Base-by-base conservation (phyloP, 257 asterid species). In the Penstemon davidsonii region DNA sequence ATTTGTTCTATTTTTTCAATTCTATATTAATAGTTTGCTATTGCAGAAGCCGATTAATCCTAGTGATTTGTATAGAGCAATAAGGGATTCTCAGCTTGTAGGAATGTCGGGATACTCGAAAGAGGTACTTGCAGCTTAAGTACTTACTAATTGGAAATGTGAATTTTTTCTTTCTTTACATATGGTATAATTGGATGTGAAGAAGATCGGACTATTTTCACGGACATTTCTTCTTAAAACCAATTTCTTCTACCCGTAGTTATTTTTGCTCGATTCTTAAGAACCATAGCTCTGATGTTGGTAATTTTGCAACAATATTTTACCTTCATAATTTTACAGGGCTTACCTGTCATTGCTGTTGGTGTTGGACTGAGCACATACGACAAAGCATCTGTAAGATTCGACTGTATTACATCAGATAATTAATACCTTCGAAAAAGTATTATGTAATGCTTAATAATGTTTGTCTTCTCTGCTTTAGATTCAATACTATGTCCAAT, bases 361-460 rank as follows among this genome's bases (percentile, higher is more conserved):
- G 97, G 97, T 19, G 95, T 82, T 15, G 97, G 97, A 70, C 92
- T 85, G 77, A 91, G 97, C 82, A 86, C 92, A 25, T 91, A 74
- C 39, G 96, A 91, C 78, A 82, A 82, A 83, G 95, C 91, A 65
- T 82, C 92, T 47, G 97, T 91, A 86, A 85, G 89, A 79, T 64
- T 36, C 67, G 67, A 13, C 33, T 62, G 25, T 18, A 15, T 42
- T 74, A 42, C 50, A 62, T 57, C 64, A 50, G 43, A 54, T 65
- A 67, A 40, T 47, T 50, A 8, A 58, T 38, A 58, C 12, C 33
- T 25, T 25, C 1, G 2, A 25, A 9, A 60, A 66, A 38, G 44
- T 44, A 66, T 67, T 64, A 25, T 25, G 33, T 25, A 25, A 56
- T 70, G 36, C 4, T 70, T 50, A 33, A 55, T 62, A 7, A 73